Percentiles rank a stretch among this genome's conserved stretches.
Evolutionary conservation across 2,329 filamentous ascomycete species (phyloP).

Genomic region (Aciculosporium take): DNA sequence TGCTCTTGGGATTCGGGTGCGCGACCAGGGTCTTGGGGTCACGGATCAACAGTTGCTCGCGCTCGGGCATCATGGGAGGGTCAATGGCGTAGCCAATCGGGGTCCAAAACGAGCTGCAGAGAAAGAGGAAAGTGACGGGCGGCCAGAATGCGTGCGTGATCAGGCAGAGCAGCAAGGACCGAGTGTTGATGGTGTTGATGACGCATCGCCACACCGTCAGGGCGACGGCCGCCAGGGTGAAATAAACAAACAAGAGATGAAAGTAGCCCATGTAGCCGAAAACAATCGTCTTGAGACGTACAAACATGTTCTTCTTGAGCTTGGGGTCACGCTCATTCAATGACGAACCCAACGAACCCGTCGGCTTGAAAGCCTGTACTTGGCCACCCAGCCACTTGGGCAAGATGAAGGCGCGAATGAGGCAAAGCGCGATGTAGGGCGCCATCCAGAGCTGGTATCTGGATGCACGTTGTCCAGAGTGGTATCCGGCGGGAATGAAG

Average conservation of each 20-base stretch:
- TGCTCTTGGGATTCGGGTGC: slow-evolving; percentile 33
- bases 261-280: slow-evolving; percentile 41
- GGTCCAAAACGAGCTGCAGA: slow-evolving; percentile 40
- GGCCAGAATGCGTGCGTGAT: slow-evolving; percentile 50
- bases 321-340: slow-evolving; percentile 44
- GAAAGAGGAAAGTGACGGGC: slow-evolving; percentile 41
- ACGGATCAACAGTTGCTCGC: slow-evolving; percentile 40
- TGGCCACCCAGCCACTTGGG: slow-evolving; percentile 46
- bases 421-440: slow-evolving; percentile 43
- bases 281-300: slow-evolving; percentile 38
- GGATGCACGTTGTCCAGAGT: slow-evolving; percentile 41
- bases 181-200: slow-evolving; percentile 20
- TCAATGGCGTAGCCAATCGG: slow-evolving; percentile 47
- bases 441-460: slow-evolving; percentile 49
- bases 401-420: slow-evolving; percentile 42
- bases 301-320: slow-evolving; percentile 35
- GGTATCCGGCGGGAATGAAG: slow-evolving; percentile 45
- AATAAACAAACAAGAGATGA: slow-evolving; percentile 39
- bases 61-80: slow-evolving; percentile 42
- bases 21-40: slow-evolving; percentile 41
- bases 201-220: slow-evolving; percentile 38
- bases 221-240: slow-evolving; percentile 35
- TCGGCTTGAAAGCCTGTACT: slow-evolving; percentile 44
- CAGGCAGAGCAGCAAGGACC: slow-evolving; percentile 33
- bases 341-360: slow-evolving; percentile 39